Evolutionary conservation across 2,329 filamentous ascomycete genomes (phyloP).

Genomic region (Phyllosticta ampelicida): DNA sequence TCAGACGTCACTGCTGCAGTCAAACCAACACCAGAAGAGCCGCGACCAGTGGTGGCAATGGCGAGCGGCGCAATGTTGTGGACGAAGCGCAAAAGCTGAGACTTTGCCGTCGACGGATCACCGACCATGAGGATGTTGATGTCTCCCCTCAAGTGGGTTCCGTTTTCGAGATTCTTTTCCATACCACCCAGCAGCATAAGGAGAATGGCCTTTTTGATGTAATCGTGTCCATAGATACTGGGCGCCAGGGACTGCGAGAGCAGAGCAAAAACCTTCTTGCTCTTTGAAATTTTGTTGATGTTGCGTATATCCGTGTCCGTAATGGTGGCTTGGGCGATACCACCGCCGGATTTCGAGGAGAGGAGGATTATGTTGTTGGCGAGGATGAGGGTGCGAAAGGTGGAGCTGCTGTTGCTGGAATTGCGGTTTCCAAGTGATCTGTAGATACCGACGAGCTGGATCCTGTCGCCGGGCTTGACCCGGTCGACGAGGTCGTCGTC

Average conservation of each 20-base stretch:
- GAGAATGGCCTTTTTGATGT: conserved; percentile 95
- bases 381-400: conserved; percentile 88
- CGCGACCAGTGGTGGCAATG: conserved; percentile 92
- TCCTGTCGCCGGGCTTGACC: conserved; percentile 89
- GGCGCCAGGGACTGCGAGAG: conserved; percentile 90
- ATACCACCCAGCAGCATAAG: conserved; percentile 91
- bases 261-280: conserved; percentile 83
- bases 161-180: conserved; percentile 98
- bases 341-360: conserved; percentile 91
- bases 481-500: conserved; percentile 94
- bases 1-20: conserved; percentile 94
- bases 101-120: conserved; percentile 96
- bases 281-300: conserved; percentile 95
- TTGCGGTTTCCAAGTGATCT: conserved; percentile 91
- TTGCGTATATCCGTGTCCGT: conserved; percentile 97
- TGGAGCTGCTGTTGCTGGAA: conserved; percentile 76
- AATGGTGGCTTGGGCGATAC: conserved; percentile 81
- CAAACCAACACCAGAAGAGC: conserved; percentile 93
- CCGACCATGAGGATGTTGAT: conserved; percentile 99
- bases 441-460: conserved; percentile 95
- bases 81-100: conserved; percentile 93
- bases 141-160: conserved; percentile 93
- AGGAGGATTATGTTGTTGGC: conserved; percentile 93
- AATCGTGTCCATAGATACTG: conserved; percentile 92
- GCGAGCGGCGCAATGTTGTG: conserved; percentile 93